These are phyloP conservation scores for Ophiocytium majus DNA, from an alignment of 352 stramenopile species.

Conservation along the genomic window DNA sequence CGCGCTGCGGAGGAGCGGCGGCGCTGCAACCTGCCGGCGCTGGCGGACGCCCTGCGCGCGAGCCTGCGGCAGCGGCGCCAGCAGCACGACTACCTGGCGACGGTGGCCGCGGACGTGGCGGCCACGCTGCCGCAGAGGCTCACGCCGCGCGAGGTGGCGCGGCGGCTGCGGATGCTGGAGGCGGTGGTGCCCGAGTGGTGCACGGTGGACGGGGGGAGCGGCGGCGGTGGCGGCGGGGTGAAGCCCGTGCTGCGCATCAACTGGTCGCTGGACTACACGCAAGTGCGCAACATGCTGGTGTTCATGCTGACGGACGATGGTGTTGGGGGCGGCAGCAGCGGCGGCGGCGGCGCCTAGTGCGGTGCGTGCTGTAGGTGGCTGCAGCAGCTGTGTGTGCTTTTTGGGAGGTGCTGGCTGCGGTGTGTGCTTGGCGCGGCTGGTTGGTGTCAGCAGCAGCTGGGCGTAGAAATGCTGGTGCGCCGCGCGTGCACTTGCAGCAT, in stretches of 20 bases:
- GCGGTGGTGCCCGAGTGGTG: constrained; percentile 17
- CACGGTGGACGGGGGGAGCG: background rate
- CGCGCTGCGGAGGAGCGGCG: background rate
- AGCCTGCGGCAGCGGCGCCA: background rate
- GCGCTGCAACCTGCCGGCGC: background rate
- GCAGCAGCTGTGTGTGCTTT: too few relatives aligned
- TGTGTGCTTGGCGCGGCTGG: too few relatives aligned
- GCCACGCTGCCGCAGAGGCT: background rate
- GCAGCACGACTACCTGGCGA: background rate
- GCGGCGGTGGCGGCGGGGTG: background rate
- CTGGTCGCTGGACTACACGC: background rate
- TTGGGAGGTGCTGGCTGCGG: too few relatives aligned
- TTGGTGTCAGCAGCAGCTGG: too few relatives aligned
- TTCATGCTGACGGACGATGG: constrained; percentile 7
- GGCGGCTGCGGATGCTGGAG: background rate
- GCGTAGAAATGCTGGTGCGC: too few relatives aligned
- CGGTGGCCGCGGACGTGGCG: background rate
- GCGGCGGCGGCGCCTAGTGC: background rate
- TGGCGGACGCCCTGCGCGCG: constrained; percentile 3
- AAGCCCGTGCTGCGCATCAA: constrained; percentile 17
- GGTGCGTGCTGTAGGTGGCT: too few relatives aligned
- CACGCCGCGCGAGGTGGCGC: background rate
- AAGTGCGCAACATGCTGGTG: constrained; percentile 14
- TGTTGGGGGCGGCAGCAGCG: background rate
- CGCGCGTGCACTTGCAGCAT: too few relatives aligned